Conservation (phyloP, 495 filamentous ascomycete genomes). For the Filosporella fistucella region DNA sequence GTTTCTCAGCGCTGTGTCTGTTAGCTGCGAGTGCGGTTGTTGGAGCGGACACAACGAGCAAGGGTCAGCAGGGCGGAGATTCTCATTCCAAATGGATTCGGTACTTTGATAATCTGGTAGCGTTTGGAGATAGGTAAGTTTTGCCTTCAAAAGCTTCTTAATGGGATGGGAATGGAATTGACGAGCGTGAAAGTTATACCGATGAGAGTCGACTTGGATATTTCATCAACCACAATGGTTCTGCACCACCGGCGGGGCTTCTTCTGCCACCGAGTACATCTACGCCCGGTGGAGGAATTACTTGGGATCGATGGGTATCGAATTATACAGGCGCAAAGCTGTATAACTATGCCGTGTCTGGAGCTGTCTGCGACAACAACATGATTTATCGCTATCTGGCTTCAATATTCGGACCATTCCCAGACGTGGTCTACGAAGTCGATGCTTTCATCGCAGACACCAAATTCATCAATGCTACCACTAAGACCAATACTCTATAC, state of each 20-base stretch:
- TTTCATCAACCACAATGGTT: constrained; percentile 51
- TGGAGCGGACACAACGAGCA: not conserved
- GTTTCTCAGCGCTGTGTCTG: constrained; percentile 5
- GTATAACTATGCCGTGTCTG: constrained; percentile 70
- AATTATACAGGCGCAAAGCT: constrained; percentile 50
- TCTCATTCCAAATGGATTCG: constrained; percentile 13
- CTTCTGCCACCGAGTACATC: constrained; percentile 34
- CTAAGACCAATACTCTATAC: constrained; percentile 41
- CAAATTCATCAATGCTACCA: constrained; percentile 29
- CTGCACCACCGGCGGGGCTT: constrained; percentile 56
- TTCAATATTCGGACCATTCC: constrained; percentile 48
- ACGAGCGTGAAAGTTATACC: constrained; percentile 46
- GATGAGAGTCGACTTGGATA: constrained; percentile 63
- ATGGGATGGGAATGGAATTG: not conserved
- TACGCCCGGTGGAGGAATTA: constrained; percentile 58
- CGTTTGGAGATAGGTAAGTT: constrained; percentile 59
- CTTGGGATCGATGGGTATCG: constrained; percentile 62
- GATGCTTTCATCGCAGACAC: constrained; percentile 64
- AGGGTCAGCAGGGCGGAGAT: constrained; percentile 5
- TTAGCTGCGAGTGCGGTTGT: constrained; percentile 12
- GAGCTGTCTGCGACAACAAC: constrained; percentile 66
- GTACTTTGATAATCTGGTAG: constrained; percentile 47
- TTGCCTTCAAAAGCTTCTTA: not conserved
- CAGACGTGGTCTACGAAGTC: constrained; percentile 65
- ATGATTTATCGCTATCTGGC: constrained; percentile 48